Evolutionary conservation across 179 eudicot genomes (phyloP).

Genomic region (Pouteria campechiana): DNA sequence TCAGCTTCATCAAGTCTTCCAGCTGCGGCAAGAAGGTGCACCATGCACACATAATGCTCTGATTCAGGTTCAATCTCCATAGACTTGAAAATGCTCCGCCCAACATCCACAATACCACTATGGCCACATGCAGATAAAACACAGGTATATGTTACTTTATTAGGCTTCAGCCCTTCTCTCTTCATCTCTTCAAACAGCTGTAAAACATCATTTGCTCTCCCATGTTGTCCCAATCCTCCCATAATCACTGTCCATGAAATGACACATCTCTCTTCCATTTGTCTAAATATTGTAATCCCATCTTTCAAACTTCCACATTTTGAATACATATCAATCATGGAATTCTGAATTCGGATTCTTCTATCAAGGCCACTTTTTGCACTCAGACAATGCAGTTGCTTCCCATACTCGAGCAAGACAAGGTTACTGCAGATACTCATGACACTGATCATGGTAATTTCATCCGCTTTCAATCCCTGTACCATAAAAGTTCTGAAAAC

Average conservation of each 20-base stretch:
- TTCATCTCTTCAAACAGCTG: slow-evolving; percentile 11
- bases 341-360: slow-evolving; percentile 8
- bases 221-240: slow-evolving; percentile 18
- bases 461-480: slow-evolving; percentile 8
- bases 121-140: slow-evolving; percentile 17
- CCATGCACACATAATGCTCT: slow-evolving; percentile 12
- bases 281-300: slow-evolving; percentile 7
- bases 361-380: slow-evolving; percentile 4
- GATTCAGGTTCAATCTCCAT: slow-evolving; percentile 16
- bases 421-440: slow-evolving; percentile 18
- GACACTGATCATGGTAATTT: slow-evolving; percentile 12
- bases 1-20: slow-evolving; percentile 24
- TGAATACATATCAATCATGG: slow-evolving; percentile 17
- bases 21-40: slow-evolving; percentile 18
- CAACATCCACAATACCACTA: slow-evolving; percentile 17
- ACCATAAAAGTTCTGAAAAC: slow-evolving; percentile 9
- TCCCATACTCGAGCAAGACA: slow-evolving; percentile 12
- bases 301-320: slow-evolving; percentile 7
- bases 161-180: slow-evolving; percentile 8
- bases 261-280: slow-evolving; percentile 10
- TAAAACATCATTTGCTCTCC: slow-evolving; percentile 15
- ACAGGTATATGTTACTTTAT: slow-evolving; percentile 13
- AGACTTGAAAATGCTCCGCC: slow-evolving; percentile 5
- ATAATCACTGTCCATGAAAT: slow-evolving; percentile 23
- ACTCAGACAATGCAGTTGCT: slow-evolving; percentile 14